phyloP scores from a whole-genome alignment of 2,329 filamentous ascomycete genomes.

The Calycina herbarum region DNA sequence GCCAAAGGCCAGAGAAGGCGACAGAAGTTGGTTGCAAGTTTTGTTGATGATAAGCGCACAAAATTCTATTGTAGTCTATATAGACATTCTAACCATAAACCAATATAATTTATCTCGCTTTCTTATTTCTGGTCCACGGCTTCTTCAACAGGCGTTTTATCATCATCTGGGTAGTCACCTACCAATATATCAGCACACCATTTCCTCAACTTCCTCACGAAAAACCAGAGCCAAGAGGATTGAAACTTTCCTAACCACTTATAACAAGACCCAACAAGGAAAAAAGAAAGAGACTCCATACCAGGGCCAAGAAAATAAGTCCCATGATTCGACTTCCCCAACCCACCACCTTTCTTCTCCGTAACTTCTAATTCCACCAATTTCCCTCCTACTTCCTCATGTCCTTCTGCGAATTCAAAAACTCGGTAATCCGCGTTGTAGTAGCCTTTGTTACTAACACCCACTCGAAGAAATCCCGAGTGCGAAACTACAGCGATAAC shows the following conservation, averaged over 20 bases:
- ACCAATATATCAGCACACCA: neutral
- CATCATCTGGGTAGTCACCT: neutral
- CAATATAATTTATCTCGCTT: neutral
- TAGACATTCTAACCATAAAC: neutral
- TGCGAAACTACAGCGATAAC: constrained; percentile 38
- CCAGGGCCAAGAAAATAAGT: constrained; percentile 20
- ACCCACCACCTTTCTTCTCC: constrained; percentile 33
- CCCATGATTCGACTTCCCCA: constrained; percentile 34
- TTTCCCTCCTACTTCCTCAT: constrained; percentile 26
- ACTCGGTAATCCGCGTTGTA: constrained; percentile 38
- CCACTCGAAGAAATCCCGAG: constrained; percentile 33
- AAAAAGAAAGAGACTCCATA: neutral
- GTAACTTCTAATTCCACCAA: constrained; percentile 37
- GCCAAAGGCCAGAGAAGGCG: too few species aligned
- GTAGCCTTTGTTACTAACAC: constrained; percentile 31
- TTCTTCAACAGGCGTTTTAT: neutral
- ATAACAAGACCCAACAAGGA: neutral
- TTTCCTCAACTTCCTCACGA: neutral
- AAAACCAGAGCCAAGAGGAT: neutral
- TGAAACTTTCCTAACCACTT: neutral
- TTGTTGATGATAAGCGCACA: too few species aligned
- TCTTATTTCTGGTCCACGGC: neutral
- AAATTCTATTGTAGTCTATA: too few species aligned
- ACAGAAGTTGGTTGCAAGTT: too few species aligned
- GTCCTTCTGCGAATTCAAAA: constrained; percentile 35